Percentiles rank a stretch among this genome's conserved stretches.
These are phyloP conservation scores for Baudoinia panamericana DNA, from an alignment of 495 filamentous ascomycete genomes.

Conservation along the genomic window DNA sequence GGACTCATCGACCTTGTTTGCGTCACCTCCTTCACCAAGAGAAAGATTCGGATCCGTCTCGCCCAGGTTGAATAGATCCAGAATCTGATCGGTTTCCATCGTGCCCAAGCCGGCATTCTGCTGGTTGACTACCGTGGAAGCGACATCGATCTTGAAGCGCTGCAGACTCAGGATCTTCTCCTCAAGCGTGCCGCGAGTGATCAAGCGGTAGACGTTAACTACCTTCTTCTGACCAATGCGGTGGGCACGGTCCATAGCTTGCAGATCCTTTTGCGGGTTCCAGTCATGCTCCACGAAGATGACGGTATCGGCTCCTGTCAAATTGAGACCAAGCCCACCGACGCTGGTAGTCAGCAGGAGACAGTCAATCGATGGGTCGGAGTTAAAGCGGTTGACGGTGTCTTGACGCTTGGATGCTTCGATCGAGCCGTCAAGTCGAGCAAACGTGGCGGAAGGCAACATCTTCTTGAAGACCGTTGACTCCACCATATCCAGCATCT, in stretches of 20 bases:
- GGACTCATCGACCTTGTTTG: conserved; percentile 44
- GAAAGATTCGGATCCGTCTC: conserved; percentile 52
- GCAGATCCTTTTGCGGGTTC: conserved; percentile 97
- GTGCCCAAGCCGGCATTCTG: conserved; percentile 89
- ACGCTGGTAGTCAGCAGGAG: conserved; percentile 87
- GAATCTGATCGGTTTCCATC: conserved; percentile 96
- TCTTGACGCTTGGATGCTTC: conserved; percentile 83
- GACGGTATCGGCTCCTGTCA: conserved; percentile 94
- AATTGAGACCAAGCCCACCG: conserved; percentile 84
- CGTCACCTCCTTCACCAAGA: conserved; percentile 43
- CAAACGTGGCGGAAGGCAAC: conserved; percentile 73
- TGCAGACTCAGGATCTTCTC: conserved; percentile 97
- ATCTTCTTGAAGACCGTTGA: conserved; percentile 74
- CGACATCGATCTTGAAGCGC: conserved; percentile 99
- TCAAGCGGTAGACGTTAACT: conserved; percentile 95
- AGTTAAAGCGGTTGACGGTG: conserved; percentile 97
- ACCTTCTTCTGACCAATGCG: conserved; percentile 99
- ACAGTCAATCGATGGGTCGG: conserved; percentile 87
- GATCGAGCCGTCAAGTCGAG: conserved; percentile 82
- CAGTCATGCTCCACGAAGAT: conserved; percentile 99
- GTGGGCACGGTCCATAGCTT: conserved; percentile 98
- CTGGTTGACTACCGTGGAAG: conserved; percentile 95
- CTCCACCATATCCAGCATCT: conserved; percentile 98
- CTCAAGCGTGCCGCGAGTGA: conserved; percentile 89
- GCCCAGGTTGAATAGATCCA: conserved; percentile 89